Conservation (phyloP, 2,329 filamentous ascomycete genomes). For the Apiospora koreana region DNA sequence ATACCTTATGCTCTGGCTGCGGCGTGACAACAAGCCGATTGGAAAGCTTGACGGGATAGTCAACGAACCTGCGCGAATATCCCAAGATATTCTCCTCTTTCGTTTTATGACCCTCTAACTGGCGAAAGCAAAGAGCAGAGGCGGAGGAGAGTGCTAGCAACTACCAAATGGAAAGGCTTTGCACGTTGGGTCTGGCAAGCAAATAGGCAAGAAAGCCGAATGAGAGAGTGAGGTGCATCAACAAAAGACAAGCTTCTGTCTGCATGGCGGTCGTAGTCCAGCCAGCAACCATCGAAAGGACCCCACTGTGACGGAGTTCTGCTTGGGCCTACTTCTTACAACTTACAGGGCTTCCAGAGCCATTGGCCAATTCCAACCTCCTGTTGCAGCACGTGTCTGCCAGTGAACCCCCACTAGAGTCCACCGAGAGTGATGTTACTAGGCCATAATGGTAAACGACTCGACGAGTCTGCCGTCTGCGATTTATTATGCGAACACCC, state of each 20-base stretch:
- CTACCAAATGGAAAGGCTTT: background rate
- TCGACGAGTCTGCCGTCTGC: too few species aligned
- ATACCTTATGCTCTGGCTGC: background rate
- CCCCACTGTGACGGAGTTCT: conserved; percentile 1
- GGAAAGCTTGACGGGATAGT: background rate
- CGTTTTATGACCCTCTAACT: background rate
- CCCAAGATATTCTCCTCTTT: background rate
- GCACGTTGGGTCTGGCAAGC: background rate
- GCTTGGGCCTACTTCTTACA: background rate
- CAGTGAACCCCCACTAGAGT: background rate
- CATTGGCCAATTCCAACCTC: conserved; percentile 1
- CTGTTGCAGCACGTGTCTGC: background rate
- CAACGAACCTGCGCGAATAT: background rate
- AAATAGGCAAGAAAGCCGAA: background rate
- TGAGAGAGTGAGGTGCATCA: conserved; percentile 2
- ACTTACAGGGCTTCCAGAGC: background rate
- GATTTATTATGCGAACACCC: conserved; percentile 5
- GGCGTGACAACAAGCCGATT: background rate
- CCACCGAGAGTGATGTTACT: background rate
- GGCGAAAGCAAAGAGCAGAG: background rate
- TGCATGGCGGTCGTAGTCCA: background rate
- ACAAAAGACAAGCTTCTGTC: conserved; percentile 6
- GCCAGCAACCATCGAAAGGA: background rate
- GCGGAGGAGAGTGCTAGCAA: background rate
- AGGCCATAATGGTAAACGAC: background rate